These are phyloP conservation scores for Sordaria brevicollis DNA, from an alignment of 495 filamentous ascomycete species.

Conservation along the genomic window DNA sequence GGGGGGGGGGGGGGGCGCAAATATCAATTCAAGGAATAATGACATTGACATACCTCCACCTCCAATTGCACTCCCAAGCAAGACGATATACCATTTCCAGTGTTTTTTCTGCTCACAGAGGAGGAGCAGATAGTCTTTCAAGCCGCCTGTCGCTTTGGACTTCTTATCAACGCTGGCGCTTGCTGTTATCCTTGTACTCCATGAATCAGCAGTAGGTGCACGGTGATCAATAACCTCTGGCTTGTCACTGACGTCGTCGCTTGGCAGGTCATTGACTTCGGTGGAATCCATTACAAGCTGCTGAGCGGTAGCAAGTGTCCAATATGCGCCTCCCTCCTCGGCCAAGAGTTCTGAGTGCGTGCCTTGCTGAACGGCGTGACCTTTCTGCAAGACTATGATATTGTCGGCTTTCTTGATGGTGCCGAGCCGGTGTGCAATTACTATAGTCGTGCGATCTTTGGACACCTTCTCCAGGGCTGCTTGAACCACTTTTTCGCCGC, in stretches of 20 bases:
- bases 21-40: neutral
- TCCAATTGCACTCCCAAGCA: constrained; percentile 36
- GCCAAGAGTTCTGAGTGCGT: constrained; percentile 57
- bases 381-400: constrained; percentile 47
- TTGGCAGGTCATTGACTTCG: neutral
- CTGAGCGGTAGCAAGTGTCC: constrained; percentile 41
- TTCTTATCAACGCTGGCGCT: constrained; percentile 1
- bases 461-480: constrained; percentile 45
- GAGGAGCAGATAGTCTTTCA: constrained; percentile 35
- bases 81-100: constrained; percentile 38
- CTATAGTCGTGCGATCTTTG: constrained; percentile 46
- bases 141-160: constrained; percentile 19
- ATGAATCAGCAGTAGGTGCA: constrained; percentile 6
- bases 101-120: constrained; percentile 36
- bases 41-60: constrained; percentile 35
- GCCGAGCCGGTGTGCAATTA: constrained; percentile 51
- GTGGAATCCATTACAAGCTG: constrained; percentile 24
- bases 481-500: constrained; percentile 49
- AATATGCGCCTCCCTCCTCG: constrained; percentile 46
- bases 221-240: constrained; percentile 26
- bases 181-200: neutral
- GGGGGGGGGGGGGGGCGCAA: constrained; percentile 13
- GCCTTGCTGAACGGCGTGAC: constrained; percentile 57
- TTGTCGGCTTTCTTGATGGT: constrained; percentile 57
- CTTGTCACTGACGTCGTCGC: constrained; percentile 7